Conservation (phyloP, 2,329 filamentous ascomycete species). For the Lasiodiplodia gonubiensis region DNA sequence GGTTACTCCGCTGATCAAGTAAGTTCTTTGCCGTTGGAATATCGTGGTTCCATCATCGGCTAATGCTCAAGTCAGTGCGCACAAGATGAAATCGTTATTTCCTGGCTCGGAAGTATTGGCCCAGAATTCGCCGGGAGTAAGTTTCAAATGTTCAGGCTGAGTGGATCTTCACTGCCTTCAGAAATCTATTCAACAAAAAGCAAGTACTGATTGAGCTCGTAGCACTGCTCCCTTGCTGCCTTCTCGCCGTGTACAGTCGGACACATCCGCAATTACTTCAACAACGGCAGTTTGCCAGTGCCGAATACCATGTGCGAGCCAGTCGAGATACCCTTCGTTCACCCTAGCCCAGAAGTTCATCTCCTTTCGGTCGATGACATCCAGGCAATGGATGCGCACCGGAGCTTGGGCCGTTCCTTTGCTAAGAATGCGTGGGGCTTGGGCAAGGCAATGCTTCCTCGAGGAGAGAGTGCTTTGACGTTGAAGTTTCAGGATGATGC, state of each 20-base stretch:
- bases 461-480: neutral
- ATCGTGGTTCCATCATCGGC: too few species aligned
- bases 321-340: slow-evolving; percentile 21
- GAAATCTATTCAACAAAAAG: neutral
- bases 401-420: neutral
- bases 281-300: slow-evolving; percentile 43
- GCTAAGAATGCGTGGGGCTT: slow-evolving; percentile 8
- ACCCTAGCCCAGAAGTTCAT: slow-evolving; percentile 3
- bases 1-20: slow-evolving; percentile 60
- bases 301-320: slow-evolving; percentile 23
- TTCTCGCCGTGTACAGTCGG: slow-evolving; percentile 45
- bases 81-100: slow-evolving; percentile 30
- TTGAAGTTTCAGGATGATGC: neutral
- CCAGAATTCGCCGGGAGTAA: slow-evolving; percentile 39
- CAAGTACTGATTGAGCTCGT: neutral
- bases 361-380: slow-evolving; percentile 9
- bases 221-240: slow-evolving; percentile 56
- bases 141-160: neutral
- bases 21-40: neutral
- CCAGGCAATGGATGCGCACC: slow-evolving; percentile 1
- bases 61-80: neutral
- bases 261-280: slow-evolving; percentile 48
- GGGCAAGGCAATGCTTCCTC: slow-evolving; percentile 17
- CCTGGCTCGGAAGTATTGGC: slow-evolving; percentile 38
- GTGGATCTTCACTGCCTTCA: too few species aligned